phyloP scores from a whole-genome alignment of 2,329 filamentous ascomycete genomes.

The Aspergillus ruber region DNA sequence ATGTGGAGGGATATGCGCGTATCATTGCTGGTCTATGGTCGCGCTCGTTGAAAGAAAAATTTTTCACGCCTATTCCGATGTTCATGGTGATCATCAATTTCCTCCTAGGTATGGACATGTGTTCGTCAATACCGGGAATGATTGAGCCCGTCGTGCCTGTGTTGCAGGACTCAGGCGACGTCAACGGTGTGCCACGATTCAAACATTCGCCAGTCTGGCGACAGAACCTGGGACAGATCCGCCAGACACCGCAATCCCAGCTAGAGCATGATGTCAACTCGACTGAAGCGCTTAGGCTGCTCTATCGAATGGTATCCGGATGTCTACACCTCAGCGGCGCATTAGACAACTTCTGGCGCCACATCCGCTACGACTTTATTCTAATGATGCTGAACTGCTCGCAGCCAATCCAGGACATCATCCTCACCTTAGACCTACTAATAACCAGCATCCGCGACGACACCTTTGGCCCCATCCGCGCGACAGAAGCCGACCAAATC shows the following conservation, averaged over 20 bases:
- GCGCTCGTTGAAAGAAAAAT: conserved; percentile 49
- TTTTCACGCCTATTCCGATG: conserved; percentile 38
- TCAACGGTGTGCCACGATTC: conserved; percentile 50
- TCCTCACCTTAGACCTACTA: conserved; percentile 49
- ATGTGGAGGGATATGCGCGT: conserved; percentile 45
- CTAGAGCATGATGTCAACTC: conserved; percentile 47
- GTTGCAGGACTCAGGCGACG: conserved; percentile 42
- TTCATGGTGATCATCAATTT: conserved; percentile 37
- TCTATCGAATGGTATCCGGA: conserved; percentile 47
- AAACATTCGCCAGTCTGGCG: conserved; percentile 38
- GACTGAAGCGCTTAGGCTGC: conserved; percentile 48
- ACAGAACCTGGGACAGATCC: conserved; percentile 32
- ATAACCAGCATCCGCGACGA: conserved; percentile 47
- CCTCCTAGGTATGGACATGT: conserved; percentile 35
- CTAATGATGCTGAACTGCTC: conserved; percentile 53
- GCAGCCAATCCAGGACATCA: conserved; percentile 52
- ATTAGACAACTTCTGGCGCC: conserved; percentile 48
- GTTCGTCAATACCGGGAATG: conserved; percentile 28
- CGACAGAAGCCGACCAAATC: conserved; percentile 32
- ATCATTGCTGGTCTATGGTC: conserved; percentile 51
- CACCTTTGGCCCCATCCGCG: conserved; percentile 50
- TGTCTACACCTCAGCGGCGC: conserved; percentile 40
- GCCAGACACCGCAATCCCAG: conserved; percentile 35
- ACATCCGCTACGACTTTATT: conserved; percentile 52
- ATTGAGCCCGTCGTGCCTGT: conserved; percentile 34